Evolutionary conservation across 2,329 filamentous ascomycete genomes (phyloP), one percentile per base, ranked within the genome.

Genomic region (Penicillium italicum): DNA sequence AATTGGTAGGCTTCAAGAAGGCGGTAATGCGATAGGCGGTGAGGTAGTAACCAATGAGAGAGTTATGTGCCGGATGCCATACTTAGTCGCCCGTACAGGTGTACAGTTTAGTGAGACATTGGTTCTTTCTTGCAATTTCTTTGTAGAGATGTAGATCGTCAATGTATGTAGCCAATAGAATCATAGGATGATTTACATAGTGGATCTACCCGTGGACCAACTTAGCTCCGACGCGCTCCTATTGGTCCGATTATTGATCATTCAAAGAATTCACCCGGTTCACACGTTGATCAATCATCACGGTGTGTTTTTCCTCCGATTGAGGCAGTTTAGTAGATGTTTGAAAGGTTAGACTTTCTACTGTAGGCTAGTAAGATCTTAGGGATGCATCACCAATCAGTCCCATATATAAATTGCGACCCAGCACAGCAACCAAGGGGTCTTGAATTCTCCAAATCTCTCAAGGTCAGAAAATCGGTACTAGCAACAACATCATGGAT

Each of bases 211-310:
- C 38, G 38, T 8, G 11, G 20, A 6, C 34, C 10, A 10, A 40
- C 4, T 4, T 33, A 26, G 5, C 20, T 40, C 52, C 22, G 8
- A 31, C 10, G 12, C 9, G 3, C 33, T 38, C 40, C 33, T 30
- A 55, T 55, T 50, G 52, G 52, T 22, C 16, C 1, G 51, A 49
- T 49, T 53, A 53, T 30, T 53, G 41, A 43, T 28, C 52, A 44
- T 18, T 38, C 16, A 14, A 20, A 16, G 4, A 38, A 34, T 50
- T 44, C 37, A 31, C 18, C 51, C 45, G 38, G 10, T 20, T 45
- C 5, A 12, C 30, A 16, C 16, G 9, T 37, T 44, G 52, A 44
- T 44, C 14, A 43, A 9, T 20, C 7, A 55, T 55, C 24, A 44
- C 38, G n/a, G 22, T 24, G 16, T 2, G 8, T n/a, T 50, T 50